Percentiles rank a stretch among this genome's conserved stretches.
These are phyloP conservation scores for Nitzschia palea DNA, from an alignment of 108 stramenopile genomes.

Conservation along the genomic window DNA sequence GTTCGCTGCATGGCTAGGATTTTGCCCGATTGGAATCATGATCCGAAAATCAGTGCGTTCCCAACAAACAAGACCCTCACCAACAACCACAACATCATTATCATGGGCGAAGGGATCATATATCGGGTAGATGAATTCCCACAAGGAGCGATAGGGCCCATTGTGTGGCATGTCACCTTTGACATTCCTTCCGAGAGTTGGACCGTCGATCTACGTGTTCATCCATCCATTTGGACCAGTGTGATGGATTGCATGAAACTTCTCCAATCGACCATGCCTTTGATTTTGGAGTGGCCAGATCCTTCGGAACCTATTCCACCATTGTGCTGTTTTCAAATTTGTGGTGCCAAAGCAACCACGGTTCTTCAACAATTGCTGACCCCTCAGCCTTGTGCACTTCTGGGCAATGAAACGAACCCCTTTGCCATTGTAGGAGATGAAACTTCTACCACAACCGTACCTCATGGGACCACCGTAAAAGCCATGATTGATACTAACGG, in stretches of 20 bases:
- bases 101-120: constrained; percentile 25
- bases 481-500: background rate
- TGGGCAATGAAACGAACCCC: background rate
- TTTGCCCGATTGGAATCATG: constrained; percentile 10
- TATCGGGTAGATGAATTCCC: constrained; percentile 43
- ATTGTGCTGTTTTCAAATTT: constrained; percentile 19
- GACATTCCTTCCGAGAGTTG: background rate
- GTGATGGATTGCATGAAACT: background rate
- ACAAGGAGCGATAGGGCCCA: constrained; percentile 39
- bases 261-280: background rate
- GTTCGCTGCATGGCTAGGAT: background rate
- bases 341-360: constrained; percentile 7
- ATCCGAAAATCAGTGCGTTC: too few relatives aligned
- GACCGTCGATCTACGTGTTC: constrained; percentile 10
- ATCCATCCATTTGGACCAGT: constrained; percentile 19
- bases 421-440: background rate
- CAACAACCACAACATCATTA: background rate
- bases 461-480: constrained; percentile 7
- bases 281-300: background rate
- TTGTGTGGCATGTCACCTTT: constrained; percentile 16
- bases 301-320: background rate
- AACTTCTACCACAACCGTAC: background rate
- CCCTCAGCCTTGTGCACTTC: background rate
- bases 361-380: background rate
- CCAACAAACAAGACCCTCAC: too few relatives aligned